phyloP scores from a whole-genome alignment of 1,139 yeast genomes.

The Groenewaldozyma sp. region DNA sequence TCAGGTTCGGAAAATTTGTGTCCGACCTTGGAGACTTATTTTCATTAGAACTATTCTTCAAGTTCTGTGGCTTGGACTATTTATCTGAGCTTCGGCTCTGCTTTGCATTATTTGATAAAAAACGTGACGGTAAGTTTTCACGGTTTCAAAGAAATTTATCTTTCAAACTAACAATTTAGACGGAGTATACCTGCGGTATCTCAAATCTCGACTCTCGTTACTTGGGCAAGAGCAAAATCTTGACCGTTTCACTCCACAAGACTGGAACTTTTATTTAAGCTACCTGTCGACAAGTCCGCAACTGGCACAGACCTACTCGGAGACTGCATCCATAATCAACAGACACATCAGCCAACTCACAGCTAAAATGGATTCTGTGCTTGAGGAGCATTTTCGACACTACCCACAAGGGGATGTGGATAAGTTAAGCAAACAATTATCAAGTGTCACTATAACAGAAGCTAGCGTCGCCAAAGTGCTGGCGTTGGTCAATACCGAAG shows the following conservation, averaged over 20 bases:
- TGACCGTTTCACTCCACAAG: too few relatives aligned
- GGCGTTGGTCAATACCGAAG: slow-evolving; percentile 1
- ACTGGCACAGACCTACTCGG: too few relatives aligned
- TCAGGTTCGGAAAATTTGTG: neutral
- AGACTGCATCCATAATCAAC: too few relatives aligned
- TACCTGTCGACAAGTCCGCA: too few relatives aligned
- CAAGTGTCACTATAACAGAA: slow-evolving; percentile 6
- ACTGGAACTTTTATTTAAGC: too few relatives aligned
- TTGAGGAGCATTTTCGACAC: slow-evolving; percentile 5
- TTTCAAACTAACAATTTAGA: too few relatives aligned
- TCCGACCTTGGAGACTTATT: slow-evolving; percentile 17
- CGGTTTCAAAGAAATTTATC: too few relatives aligned
- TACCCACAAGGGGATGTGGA: slow-evolving; percentile 6
- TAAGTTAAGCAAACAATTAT: slow-evolving; percentile 6
- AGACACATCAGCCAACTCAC: neutral
- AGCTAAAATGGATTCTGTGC: neutral
- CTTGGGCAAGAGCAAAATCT: too few relatives aligned
- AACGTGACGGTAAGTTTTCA: neutral
- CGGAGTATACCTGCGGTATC: too few relatives aligned
- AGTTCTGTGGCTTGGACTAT: slow-evolving; percentile 14
- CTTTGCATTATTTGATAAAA: too few relatives aligned
- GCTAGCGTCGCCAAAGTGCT: slow-evolving; percentile 6
- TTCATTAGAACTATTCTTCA: slow-evolving; percentile 24
- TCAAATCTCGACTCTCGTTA: too few relatives aligned
- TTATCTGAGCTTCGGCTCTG: too few relatives aligned